Evolutionary conservation across 129 eudicot genomes (phyloP).

Genomic region (Escallonia rubra): DNA sequence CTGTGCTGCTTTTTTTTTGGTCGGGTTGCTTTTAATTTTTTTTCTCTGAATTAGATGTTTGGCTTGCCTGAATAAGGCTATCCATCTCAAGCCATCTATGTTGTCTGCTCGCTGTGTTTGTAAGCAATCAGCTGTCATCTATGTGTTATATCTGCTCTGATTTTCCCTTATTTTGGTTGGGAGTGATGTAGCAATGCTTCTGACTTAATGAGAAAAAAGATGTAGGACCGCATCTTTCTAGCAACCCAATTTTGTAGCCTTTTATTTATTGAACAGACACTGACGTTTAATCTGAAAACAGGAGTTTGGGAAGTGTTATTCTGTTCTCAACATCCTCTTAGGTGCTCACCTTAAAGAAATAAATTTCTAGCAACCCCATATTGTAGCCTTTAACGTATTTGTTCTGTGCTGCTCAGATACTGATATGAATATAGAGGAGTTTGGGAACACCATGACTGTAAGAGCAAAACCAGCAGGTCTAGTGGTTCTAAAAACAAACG

Average conservation of each 20-base stretch:
- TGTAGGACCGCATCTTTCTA: not conserved
- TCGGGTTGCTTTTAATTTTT: too few relatives aligned
- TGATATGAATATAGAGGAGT: slow-evolving; percentile 68
- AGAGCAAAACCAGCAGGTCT: slow-evolving; percentile 46
- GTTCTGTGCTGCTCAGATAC: slow-evolving; percentile 29
- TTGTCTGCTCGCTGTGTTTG: not conserved
- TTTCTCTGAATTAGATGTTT: too few relatives aligned
- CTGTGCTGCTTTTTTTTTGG: too few relatives aligned
- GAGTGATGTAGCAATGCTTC: not conserved
- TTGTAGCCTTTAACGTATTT: not conserved
- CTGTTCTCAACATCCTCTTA: too few relatives aligned
- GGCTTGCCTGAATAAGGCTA: not conserved
- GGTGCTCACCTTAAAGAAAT: too few relatives aligned
- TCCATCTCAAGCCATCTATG: not conserved
- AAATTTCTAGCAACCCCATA: not conserved
- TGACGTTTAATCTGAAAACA: too few relatives aligned
- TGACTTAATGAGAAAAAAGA: not conserved
- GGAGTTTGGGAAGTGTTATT: too few relatives aligned
- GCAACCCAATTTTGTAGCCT: not conserved
- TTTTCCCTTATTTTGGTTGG: too few relatives aligned
- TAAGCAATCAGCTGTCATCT: not conserved
- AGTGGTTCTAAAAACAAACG: slow-evolving; percentile 32
- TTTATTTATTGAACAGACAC: too few relatives aligned
- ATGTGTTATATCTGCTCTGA: not conserved
- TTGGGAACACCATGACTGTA: slow-evolving; percentile 51